Percentiles rank a stretch among this genome's conserved stretches.
Conservation (phyloP, 805 yeast species). For the Metschnikowia shivogae region DNA sequence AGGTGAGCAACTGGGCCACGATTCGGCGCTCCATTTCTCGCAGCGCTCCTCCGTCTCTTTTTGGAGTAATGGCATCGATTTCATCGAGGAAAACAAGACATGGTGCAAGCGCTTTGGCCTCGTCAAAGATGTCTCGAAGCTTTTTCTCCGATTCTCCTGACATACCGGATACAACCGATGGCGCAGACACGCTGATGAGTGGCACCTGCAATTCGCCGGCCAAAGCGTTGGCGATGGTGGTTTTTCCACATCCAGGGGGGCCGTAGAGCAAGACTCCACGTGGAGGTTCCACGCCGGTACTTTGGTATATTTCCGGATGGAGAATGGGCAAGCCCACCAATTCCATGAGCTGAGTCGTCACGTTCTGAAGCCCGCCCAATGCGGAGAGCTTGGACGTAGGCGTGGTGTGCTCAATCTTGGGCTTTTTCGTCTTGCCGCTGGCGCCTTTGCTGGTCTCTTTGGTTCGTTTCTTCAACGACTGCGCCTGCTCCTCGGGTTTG, state of each 20-base stretch:
- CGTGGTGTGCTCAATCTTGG: slow-evolving; percentile 58
- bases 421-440: slow-evolving; percentile 26
- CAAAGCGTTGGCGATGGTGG: slow-evolving; percentile 90
- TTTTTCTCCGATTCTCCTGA: slow-evolving; percentile 98
- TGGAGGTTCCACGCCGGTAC: slow-evolving; percentile 94
- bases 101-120: slow-evolving; percentile 86
- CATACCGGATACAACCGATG: slow-evolving; percentile 97
- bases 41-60: slow-evolving; percentile 91
- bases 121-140: slow-evolving; percentile 87
- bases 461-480: slow-evolving; percentile 47
- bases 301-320: slow-evolving; percentile 85
- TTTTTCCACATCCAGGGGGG: slow-evolving; percentile 99
- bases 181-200: slow-evolving; percentile 86
- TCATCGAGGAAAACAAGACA: slow-evolving; percentile 92
- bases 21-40: slow-evolving; percentile 97
- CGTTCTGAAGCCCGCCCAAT: slow-evolving; percentile 84
- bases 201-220: slow-evolving; percentile 96
- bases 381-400: slow-evolving; percentile 66
- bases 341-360: slow-evolving; percentile 85
- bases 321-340: slow-evolving; percentile 85
- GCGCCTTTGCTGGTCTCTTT: slow-evolving; percentile 39
- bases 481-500: slow-evolving; percentile 20
- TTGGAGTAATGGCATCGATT: slow-evolving; percentile 97
- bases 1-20: slow-evolving; percentile 90
- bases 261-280: slow-evolving; percentile 93